Evolutionary conservation across 345 rosid genomes (phyloP).

Genomic region (Aethionema arabicum): DNA sequence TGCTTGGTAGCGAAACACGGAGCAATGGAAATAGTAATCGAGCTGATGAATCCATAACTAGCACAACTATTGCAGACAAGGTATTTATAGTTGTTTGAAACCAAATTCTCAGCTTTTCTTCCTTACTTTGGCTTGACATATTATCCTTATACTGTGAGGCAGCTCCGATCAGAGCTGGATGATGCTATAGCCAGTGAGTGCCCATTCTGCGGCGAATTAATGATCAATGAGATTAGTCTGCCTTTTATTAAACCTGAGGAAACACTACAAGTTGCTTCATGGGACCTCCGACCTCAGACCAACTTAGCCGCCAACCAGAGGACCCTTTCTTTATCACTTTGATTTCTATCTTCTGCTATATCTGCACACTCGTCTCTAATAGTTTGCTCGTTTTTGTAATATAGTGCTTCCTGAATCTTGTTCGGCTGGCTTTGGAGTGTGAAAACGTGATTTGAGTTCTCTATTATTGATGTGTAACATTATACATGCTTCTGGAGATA

Average conservation of each 20-base stretch:
- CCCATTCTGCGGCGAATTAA: slow-evolving; percentile 93
- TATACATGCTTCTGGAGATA: slow-evolving; percentile 21
- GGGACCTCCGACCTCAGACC: slow-evolving; percentile 78
- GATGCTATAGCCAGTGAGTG: slow-evolving; percentile 95
- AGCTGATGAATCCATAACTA: slow-evolving; percentile 59
- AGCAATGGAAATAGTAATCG: slow-evolving; percentile 61
- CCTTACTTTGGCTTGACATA: slow-evolving; percentile 9
- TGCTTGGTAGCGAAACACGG: slow-evolving; percentile 69
- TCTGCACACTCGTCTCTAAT: too few species aligned
- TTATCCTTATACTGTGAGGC: slow-evolving; percentile 31
- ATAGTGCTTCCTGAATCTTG: not conserved
- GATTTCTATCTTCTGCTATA: slow-evolving; percentile 3
- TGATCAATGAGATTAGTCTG: slow-evolving; percentile 75
- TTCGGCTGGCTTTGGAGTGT: slow-evolving; percentile 22
- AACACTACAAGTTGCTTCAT: slow-evolving; percentile 60
- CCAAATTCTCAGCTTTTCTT: not conserved
- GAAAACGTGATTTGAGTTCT: slow-evolving; percentile 23
- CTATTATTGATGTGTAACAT: slow-evolving; percentile 24
- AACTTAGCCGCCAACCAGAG: slow-evolving; percentile 58
- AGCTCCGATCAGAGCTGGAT: slow-evolving; percentile 89
- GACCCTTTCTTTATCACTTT: slow-evolving; percentile 53
- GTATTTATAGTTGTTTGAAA: slow-evolving; percentile 35
- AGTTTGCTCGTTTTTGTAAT: too few species aligned
- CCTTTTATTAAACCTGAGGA: slow-evolving; percentile 77
- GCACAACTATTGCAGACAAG: slow-evolving; percentile 74